A percentile compares a stretch with the other conserved stretches of the same genome.
phyloP scores from a whole-genome alignment of 2,329 filamentous ascomycete species.

The Ophioceras dolichostomum region DNA sequence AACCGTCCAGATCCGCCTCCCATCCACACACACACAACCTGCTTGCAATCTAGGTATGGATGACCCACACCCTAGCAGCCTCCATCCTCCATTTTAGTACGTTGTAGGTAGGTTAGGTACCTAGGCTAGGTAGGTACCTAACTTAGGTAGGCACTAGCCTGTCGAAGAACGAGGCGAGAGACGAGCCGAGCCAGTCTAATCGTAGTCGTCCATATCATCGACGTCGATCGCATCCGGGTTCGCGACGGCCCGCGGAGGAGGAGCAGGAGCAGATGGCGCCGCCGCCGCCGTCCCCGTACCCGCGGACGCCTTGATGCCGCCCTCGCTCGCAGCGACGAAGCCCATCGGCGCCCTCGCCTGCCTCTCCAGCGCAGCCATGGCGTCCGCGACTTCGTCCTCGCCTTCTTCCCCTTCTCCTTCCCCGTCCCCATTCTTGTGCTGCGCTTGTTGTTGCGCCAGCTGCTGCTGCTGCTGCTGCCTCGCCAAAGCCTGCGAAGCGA shows the following conservation, averaged over 20 bases:
- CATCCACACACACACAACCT: too few relatives aligned
- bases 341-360: constrained; percentile 81
- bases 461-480: constrained; percentile 54
- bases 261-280: too few relatives aligned
- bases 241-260: too few relatives aligned
- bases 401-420: constrained; percentile 24
- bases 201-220: constrained; percentile 59
- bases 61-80: too few relatives aligned
- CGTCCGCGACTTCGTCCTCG: constrained; percentile 50
- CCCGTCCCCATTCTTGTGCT: constrained; percentile 14
- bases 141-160: too few relatives aligned
- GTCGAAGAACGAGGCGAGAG: too few relatives aligned
- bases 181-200: too few relatives aligned
- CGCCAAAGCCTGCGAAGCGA: constrained; percentile 87
- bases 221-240: constrained; percentile 84
- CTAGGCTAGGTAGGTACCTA: too few relatives aligned
- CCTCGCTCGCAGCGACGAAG: constrained; percentile 79
- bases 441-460: constrained; percentile 25
- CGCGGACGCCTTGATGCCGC: constrained; percentile 41
- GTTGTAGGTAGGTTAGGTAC: too few relatives aligned
- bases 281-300: constrained; percentile 17
- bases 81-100: too few relatives aligned
- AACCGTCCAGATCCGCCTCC: too few relatives aligned
- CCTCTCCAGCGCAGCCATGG: constrained; percentile 80
- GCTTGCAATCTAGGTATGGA: too few relatives aligned